Evolutionary conservation across 768 basidiomycete genomes (phyloP).

Genomic region (Russula emetica): DNA sequence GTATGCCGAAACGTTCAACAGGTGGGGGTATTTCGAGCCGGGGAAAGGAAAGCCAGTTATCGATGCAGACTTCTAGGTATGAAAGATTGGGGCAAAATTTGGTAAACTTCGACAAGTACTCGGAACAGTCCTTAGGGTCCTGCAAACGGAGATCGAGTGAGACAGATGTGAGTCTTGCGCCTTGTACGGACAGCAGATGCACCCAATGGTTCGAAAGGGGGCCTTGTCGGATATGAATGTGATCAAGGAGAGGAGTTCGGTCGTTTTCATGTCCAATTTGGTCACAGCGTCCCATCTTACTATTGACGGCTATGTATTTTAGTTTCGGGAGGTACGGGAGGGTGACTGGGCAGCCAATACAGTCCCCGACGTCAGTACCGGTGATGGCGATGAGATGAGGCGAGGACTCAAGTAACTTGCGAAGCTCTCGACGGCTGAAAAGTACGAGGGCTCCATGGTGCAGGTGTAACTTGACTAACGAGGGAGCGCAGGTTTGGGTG

Average conservation of each 20-base stretch:
- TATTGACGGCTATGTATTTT: conserved; percentile 10
- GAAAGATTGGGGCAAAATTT: conserved; percentile 13
- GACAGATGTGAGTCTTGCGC: conserved; percentile 12
- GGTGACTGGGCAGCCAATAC: conserved; percentile 14
- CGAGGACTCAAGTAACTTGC: conserved; percentile 13
- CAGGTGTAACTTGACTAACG: conserved; percentile 15
- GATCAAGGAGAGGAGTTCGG: conserved; percentile 12
- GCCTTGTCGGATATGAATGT: conserved; percentile 14
- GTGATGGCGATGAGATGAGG: conserved; percentile 14
- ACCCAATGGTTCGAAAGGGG: conserved; percentile 5
- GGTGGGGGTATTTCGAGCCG: conserved; percentile 1
- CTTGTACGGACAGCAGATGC: conserved; percentile 13
- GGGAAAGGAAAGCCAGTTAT: conserved; percentile 10
- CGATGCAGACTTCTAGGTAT: conserved; percentile 14
- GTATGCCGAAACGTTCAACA: conserved; percentile 5
- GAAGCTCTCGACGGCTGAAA: conserved; percentile 13
- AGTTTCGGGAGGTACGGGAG: conserved; percentile 23
- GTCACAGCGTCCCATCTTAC: conserved; percentile 2
- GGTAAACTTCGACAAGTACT: not conserved
- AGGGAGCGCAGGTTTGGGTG: conserved; percentile 8
- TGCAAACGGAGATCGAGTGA: conserved; percentile 15
- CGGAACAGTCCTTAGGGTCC: not conserved
- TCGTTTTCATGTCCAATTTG: not conserved
- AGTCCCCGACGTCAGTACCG: not conserved
- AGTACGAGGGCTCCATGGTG: conserved; percentile 8